phyloP scores from a whole-genome alignment of 768 basidiomycete genomes.

The Scleroderma citrinum region DNA sequence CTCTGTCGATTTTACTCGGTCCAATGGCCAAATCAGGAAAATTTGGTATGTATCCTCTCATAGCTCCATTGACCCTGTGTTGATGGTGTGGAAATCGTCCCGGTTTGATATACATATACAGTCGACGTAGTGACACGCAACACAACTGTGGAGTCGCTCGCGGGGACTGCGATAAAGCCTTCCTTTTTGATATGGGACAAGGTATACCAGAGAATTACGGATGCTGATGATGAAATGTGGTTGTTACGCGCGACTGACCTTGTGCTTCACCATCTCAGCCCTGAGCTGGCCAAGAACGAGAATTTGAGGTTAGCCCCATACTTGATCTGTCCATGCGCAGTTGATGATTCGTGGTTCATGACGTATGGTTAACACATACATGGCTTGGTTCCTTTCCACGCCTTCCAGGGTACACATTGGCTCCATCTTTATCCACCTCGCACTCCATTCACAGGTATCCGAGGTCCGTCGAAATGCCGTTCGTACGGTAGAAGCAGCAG shows the following conservation, averaged over 20 bases:
- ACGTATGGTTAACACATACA: too few relatives aligned
- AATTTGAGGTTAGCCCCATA: constrained; percentile 39
- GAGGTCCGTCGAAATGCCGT: constrained; percentile 47
- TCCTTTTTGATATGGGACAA: constrained; percentile 88
- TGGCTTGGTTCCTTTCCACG: too few relatives aligned
- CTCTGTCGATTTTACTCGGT: constrained; percentile 61
- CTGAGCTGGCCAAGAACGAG: constrained; percentile 49
- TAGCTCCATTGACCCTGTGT: too few relatives aligned
- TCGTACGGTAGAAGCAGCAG: constrained; percentile 35
- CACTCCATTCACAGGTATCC: constrained; percentile 50
- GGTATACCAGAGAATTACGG: constrained; percentile 67
- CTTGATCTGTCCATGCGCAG: not conserved
- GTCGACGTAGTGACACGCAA: constrained; percentile 48
- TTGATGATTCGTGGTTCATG: too few relatives aligned
- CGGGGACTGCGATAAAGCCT: constrained; percentile 54
- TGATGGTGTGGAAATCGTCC: too few relatives aligned
- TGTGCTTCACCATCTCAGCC: constrained; percentile 39
- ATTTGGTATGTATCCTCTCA: constrained; percentile 53
- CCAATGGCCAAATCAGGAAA: constrained; percentile 45
- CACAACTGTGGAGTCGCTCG: constrained; percentile 41
- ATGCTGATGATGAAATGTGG: constrained; percentile 67
- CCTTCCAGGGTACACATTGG: constrained; percentile 54
- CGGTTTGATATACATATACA: too few relatives aligned
- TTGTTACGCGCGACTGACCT: constrained; percentile 60
- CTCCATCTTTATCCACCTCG: constrained; percentile 61